These are phyloP conservation scores for Primulina tabacum DNA, from an alignment of 257 asterid genomes.

Conservation along the genomic window DNA sequence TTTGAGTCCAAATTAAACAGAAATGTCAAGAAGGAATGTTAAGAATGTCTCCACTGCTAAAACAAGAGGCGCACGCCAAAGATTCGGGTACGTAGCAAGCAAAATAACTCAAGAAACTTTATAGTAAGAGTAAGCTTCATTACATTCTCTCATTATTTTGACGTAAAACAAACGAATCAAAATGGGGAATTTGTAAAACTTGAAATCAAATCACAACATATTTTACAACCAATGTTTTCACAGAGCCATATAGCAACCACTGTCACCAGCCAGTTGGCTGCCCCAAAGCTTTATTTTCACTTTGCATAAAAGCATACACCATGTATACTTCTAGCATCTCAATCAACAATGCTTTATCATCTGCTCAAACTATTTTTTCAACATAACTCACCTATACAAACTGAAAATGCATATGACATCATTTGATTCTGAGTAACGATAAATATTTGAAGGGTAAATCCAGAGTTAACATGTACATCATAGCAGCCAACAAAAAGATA, in stretches of 20 bases:
- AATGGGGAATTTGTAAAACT: too few species aligned
- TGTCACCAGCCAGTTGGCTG: not conserved
- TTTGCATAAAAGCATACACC: not conserved
- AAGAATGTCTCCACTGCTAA: not conserved
- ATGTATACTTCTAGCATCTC: not conserved
- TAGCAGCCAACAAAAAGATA: not conserved
- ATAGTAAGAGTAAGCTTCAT: not conserved
- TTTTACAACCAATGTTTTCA: not conserved
- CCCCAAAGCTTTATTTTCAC: not conserved
- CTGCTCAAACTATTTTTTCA: not conserved
- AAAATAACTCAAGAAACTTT: not conserved
- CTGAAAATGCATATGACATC: too few species aligned
- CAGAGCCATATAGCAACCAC: not conserved
- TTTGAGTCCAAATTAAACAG: not conserved
- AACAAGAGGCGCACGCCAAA: too few species aligned
- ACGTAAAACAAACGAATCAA: not conserved
- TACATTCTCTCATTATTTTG: not conserved
- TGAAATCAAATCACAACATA: not conserved
- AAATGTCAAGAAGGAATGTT: too few species aligned
- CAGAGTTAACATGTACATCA: not conserved
- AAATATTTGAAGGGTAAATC: not conserved
- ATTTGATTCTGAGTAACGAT: not conserved
- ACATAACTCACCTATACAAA: not conserved
- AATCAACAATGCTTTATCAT: not conserved
- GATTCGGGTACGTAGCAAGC: not conserved